Evolutionary conservation across 495 filamentous ascomycete genomes (phyloP), one percentile per base, ranked within the genome.

Genomic region (Aspergillus diversus): DNA sequence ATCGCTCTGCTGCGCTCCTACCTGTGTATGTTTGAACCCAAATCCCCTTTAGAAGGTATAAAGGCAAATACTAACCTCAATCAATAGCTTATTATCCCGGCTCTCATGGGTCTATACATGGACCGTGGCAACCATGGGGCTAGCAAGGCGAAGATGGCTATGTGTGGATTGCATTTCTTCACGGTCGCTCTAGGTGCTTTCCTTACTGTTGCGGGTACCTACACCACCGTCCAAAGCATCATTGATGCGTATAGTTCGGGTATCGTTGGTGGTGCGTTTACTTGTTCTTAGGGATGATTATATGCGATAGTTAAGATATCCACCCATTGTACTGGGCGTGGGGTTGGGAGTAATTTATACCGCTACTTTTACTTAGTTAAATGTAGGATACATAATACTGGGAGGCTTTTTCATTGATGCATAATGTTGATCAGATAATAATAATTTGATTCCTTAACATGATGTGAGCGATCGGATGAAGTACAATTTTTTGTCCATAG

Each of bases 1-100:
- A 17, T 65, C 68, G 5, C 15, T 75, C 27, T 68, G 64, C 39
- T 76, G 75, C 64, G 71, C 75, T 31, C 67, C 74, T 32, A 49
- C 46, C 7, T 49, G 46, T 49, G 46, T 49, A 49, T n/a, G 46
- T 49, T 17, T 8, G 2, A 21, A n/a, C 3, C 11, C 46, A 49
- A 1, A 49, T 1, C 4, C 8, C 8, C 15, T 21, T 15, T 49
- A 8, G 17, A 49, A n/a, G 3, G 15, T 21, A 5, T 17, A 4
- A 49, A n/a, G n/a, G n/a, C 12, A 12, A 43, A 43, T 1, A 17
- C 15, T 21, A 8, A 49, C 4, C 13, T 49, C 15, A 15, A 16
- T 49, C 15, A 15, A 16, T 49, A 49, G 46, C 46, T 49, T 15
- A 49, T 49, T 17, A 49, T 49, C 13, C 46, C 46, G 15, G 46